A percentile compares a stretch with the other conserved stretches of the same genome.
These are phyloP conservation scores for Xylaria flabelliformis DNA, from an alignment of 495 filamentous ascomycete genomes.

Conservation along the genomic window DNA sequence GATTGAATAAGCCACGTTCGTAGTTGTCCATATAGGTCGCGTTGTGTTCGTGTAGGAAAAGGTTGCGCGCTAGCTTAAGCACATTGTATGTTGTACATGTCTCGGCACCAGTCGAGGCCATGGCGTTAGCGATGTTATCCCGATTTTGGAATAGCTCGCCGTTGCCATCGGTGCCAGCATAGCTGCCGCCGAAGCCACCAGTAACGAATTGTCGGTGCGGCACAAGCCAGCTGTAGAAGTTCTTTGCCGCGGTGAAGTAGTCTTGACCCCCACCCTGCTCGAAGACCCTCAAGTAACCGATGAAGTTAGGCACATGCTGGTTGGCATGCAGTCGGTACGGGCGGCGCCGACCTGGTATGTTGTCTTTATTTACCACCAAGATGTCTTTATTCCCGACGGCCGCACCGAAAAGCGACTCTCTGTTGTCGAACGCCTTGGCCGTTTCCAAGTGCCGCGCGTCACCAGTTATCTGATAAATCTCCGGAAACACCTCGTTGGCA, in stretches of 20 bases:
- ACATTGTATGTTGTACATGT: conserved; percentile 44
- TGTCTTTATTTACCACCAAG: conserved; percentile 25
- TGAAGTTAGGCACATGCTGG: conserved; percentile 45
- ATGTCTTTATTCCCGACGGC: conserved; percentile 31
- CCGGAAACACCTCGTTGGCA: conserved; percentile 41
- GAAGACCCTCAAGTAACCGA: conserved; percentile 41
- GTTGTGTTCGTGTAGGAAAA: conserved; percentile 39
- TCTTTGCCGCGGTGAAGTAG: conserved; percentile 41
- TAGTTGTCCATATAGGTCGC: conserved; percentile 46
- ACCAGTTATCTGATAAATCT: conserved; percentile 42
- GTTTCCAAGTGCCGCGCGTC: conserved; percentile 37
- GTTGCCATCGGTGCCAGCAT: conserved; percentile 37
- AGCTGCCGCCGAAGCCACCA: conserved; percentile 35
- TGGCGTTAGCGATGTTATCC: conserved; percentile 42
- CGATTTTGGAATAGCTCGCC: conserved; percentile 45
- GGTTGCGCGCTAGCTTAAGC: conserved; percentile 44
- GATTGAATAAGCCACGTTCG: conserved; percentile 44
- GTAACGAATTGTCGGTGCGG: conserved; percentile 42
- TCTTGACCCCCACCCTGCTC: conserved; percentile 40
- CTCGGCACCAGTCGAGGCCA: conserved; percentile 40
- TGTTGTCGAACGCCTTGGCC: conserved; percentile 43
- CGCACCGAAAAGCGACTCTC: conserved; percentile 40
- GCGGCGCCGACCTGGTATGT: conserved; percentile 32
- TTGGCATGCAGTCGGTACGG: conserved; percentile 41
- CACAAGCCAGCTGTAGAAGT: conserved; percentile 42